phyloP scores from a whole-genome alignment of 106 monocot species.

The Acanthochlamys bracteata region DNA sequence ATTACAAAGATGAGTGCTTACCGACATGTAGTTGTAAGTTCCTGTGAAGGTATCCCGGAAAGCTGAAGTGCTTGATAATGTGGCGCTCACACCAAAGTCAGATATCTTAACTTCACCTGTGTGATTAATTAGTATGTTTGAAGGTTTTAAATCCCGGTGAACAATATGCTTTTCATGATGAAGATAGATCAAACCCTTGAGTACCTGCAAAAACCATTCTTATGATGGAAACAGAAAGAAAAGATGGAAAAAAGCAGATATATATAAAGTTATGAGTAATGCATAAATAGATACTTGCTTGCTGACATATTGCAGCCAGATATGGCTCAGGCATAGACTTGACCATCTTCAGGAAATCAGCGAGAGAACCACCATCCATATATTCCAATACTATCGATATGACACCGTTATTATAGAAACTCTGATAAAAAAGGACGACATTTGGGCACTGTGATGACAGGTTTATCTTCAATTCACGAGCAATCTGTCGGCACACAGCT shows the following conservation, averaged over 20 bases:
- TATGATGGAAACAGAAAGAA: neutral
- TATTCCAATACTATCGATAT: conserved; percentile 91
- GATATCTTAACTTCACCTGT: conserved; percentile 90
- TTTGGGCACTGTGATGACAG: conserved; percentile 50
- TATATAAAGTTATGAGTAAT: no score
- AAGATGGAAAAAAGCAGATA: no score
- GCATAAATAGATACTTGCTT: conserved; percentile 31
- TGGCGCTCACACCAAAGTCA: conserved; percentile 89
- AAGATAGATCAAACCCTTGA: conserved; percentile 74
- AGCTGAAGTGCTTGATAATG: conserved; percentile 48
- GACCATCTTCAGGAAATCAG: conserved; percentile 32
- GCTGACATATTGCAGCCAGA: conserved; percentile 85
- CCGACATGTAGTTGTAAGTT: conserved; percentile 81
- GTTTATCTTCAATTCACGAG: conserved; percentile 75
- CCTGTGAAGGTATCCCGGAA: conserved; percentile 67
- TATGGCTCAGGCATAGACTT: conserved; percentile 70
- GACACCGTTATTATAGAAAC: conserved; percentile 54
- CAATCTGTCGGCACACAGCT: conserved; percentile 45
- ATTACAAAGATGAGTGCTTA: conserved; percentile 28
- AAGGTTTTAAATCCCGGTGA: conserved; percentile 85
- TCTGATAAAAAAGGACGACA: conserved; percentile 74
- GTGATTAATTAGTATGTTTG: conserved; percentile 86
- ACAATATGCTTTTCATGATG: conserved; percentile 82
- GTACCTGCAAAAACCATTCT: conserved; percentile 35
- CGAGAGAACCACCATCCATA: conserved; percentile 87